Base-by-base conservation (phyloP, 352 stramenopile genomes). In the Phytophthora meadii region DNA sequence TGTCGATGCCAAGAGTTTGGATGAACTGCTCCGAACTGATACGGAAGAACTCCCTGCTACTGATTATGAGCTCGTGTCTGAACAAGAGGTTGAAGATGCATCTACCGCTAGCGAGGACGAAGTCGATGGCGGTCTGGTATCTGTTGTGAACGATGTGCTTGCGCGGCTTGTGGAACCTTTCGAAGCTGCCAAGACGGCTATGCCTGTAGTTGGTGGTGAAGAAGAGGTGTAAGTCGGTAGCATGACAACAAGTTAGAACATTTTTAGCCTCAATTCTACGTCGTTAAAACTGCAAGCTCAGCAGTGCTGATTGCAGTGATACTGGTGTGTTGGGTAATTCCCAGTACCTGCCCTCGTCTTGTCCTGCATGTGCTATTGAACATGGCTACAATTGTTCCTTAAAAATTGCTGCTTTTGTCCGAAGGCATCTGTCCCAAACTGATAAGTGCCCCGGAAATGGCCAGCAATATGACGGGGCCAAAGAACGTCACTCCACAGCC, bases 131-230 rank as follows among this genome's bases (percentile, higher is more conserved):
- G 55, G 67, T 30, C 39, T 75, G 45, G 61, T 48, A 15, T 68
- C 56, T 48, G 57, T 54, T 50, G 57, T 75, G 30, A 75, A 75
- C 49, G 67, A 75, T 41, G 61, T 75, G 15, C 55, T 75, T 24
- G 67, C 67, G 24, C 54, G 61, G 15, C 61, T 75, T 46, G 67
- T 75, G 24, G 51, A 71, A 22, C 61, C 67, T 40, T 75, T 75
- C 27, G 55, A 66, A 65, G 45, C 55, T 11, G 61, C 61, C 4
- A 75, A 75, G 53, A 55, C 56, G n/a, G 56, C 50, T 17, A 24
- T 37, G 25, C 30, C 42, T 46, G 41, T 54, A 25, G 56, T 47
- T 14, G 55, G 51, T 36, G 12, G n/a, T 24, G 64, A 63, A 50
- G 47, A 65, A 15, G 56, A 72, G 11, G 51, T 63, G 25, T 72